These are phyloP conservation scores for Quercus aquifolioides DNA, from an alignment of 306 rosid genomes.

Conservation along the genomic window DNA sequence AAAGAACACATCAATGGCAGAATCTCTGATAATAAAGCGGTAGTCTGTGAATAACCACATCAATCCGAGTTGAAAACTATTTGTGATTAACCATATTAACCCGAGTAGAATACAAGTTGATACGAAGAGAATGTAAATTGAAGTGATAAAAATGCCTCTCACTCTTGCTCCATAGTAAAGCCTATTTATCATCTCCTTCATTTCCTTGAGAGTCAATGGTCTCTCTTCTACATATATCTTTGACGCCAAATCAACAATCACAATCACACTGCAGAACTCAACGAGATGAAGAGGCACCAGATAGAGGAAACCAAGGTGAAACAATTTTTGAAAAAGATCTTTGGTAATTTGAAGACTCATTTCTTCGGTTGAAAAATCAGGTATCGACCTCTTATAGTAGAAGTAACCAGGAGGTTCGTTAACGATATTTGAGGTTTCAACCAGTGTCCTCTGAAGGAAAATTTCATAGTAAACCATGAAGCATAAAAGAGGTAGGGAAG, in stretches of 20 bases:
- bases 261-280: slow-evolving; percentile 26
- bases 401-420: not conserved
- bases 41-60: not conserved
- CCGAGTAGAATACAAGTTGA: slow-evolving; percentile 30
- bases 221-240: slow-evolving; percentile 24
- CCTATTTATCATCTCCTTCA: slow-evolving; percentile 26
- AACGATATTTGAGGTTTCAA: slow-evolving; percentile 20
- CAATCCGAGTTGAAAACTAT: too few relatives aligned
- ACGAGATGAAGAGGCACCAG: slow-evolving; percentile 37
- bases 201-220: slow-evolving; percentile 20
- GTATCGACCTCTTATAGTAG: too few relatives aligned
- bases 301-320: slow-evolving; percentile 36
- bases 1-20: not conserved
- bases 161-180: slow-evolving; percentile 20
- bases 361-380: not conserved
- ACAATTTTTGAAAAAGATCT: slow-evolving; percentile 14
- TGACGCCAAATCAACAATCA: slow-evolving; percentile 35
- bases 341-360: not conserved
- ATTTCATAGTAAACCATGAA: slow-evolving; percentile 42
- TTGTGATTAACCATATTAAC: slow-evolving; percentile 4
- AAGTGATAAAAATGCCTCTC: slow-evolving; percentile 37
- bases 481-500: slow-evolving; percentile 47
- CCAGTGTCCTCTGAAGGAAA: slow-evolving; percentile 28
- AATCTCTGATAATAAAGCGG: not conserved
- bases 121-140: slow-evolving; percentile 20